Base-by-base conservation (phyloP, 2,329 filamentous ascomycete genomes). In the Colletotrichum gloeosporioides region DNA sequence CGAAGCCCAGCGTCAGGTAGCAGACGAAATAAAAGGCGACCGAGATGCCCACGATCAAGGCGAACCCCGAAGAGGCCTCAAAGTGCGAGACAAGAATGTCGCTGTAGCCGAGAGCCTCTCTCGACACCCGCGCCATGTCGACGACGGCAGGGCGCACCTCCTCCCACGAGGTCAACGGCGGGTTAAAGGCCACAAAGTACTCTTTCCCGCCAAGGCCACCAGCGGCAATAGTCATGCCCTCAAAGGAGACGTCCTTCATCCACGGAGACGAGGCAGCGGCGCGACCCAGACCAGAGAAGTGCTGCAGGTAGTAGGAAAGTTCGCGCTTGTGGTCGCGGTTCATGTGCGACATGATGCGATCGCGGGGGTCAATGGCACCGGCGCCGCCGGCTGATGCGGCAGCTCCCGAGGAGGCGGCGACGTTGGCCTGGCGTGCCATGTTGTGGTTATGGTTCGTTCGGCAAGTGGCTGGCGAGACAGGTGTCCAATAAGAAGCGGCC, bases 321-420 rank as follows among this genome's bases (percentile, higher is more conserved):
- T 95, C 95, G 79, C 92, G 90, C 68, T 89, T 87, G 86, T 98
- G 96, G 84, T 96, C 94, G 59, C 88, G 87, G 86, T 98, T 98
- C 95, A 98, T 97, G 88, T 98, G 96, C 39, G 88, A 88, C 82
- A 96, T 91, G 83, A 87, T 87, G 79, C 85, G 84, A 53, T 79
- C 78, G 63, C 82, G 84, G 74, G 81, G 79, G 44, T 80, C 80
- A n/a, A 55, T 12, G 64, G 80, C 80, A 27, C 84, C 82, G n/a
- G 31, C 34, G 27, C 27, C 27, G 44, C 39, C 27, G 29, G 39
- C 25, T 27, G 71, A 31, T 15, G 29, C 27, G 15, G 79, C 66
- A 22, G 79, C 7, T 53, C 63, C 59, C 18, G 57, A 39, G 31
- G 71, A 59, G 15, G 49, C 59, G 31, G 62, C 39, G 32, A 74